Evolutionary conservation across 805 yeast genomes (phyloP).

Genomic region (Saturnispora hagleri): DNA sequence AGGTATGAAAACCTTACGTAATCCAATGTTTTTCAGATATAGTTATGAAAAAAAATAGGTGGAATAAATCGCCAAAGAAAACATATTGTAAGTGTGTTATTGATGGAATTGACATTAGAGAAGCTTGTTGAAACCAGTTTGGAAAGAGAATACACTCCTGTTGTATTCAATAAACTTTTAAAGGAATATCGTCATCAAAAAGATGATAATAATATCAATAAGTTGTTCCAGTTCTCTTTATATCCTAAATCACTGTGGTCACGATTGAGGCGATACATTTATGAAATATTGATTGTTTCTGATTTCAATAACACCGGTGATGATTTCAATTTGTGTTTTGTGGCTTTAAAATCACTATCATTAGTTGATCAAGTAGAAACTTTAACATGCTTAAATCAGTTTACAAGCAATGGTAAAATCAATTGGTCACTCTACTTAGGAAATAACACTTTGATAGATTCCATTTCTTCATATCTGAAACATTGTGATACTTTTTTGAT

Average conservation of each 20-base stretch:
- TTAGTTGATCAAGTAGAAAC: slow-evolving; percentile 19
- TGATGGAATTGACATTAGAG: slow-evolving; percentile 10
- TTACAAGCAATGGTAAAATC: slow-evolving; percentile 12
- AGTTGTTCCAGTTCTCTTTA: slow-evolving; percentile 16
- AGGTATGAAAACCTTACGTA: neutral
- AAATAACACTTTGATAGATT: slow-evolving; percentile 12
- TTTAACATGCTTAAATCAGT: slow-evolving; percentile 22
- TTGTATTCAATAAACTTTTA: slow-evolving; percentile 21
- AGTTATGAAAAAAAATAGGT: neutral
- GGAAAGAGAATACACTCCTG: slow-evolving; percentile 18
- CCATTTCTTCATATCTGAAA: slow-evolving; percentile 13
- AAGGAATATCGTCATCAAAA: slow-evolving; percentile 21
- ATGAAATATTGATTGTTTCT: slow-evolving; percentile 20
- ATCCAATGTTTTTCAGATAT: neutral
- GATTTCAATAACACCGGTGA: slow-evolving; percentile 21
- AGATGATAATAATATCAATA: slow-evolving; percentile 2
- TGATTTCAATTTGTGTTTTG: slow-evolving; percentile 18
- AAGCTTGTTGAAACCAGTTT: slow-evolving; percentile 18
- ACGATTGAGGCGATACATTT: slow-evolving; percentile 19
- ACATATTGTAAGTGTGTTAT: neutral
- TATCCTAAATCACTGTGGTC: slow-evolving; percentile 11
- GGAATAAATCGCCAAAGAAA: neutral
- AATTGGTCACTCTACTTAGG: slow-evolving; percentile 18
- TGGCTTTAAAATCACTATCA: slow-evolving; percentile 11
- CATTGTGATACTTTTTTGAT: neutral